A percentile compares a stretch with the other conserved stretches of the same genome.
Conservation (phyloP, 352 stramenopile genomes). For the Phytophthora boehmeriae region DNA sequence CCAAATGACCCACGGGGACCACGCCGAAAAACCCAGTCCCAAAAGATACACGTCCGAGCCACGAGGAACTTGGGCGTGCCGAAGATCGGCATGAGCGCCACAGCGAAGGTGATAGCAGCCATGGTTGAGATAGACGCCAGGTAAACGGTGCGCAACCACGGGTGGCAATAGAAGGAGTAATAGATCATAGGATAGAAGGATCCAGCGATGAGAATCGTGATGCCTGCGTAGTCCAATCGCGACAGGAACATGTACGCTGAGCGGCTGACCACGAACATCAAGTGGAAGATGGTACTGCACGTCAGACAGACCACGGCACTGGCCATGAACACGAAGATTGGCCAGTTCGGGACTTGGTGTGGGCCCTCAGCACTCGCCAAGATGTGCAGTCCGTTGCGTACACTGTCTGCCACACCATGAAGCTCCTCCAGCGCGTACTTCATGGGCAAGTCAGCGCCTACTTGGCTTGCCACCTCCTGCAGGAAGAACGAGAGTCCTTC, state of each 20-base stretch:
- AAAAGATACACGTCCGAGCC: slow-evolving; percentile 82
- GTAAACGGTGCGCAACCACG: slow-evolving; percentile 65
- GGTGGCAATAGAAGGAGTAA: slow-evolving; percentile 90
- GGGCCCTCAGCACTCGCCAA: slow-evolving; percentile 62
- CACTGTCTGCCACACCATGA: slow-evolving; percentile 70
- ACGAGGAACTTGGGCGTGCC: slow-evolving; percentile 73
- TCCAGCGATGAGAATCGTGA: slow-evolving; percentile 87
- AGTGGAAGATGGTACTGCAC: slow-evolving; percentile 83
- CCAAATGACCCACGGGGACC: slow-evolving; percentile 74
- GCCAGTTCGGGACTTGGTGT: slow-evolving; percentile 83
- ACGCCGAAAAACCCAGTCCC: slow-evolving; percentile 77
- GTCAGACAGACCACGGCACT: slow-evolving; percentile 84
- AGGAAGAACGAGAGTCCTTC: slow-evolving; percentile 76
- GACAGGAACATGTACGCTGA: slow-evolving; percentile 78
- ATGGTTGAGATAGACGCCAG: slow-evolving; percentile 71
- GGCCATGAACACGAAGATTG: slow-evolving; percentile 87
- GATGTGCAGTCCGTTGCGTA: slow-evolving; percentile 81
- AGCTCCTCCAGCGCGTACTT: slow-evolving; percentile 82
- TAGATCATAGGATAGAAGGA: slow-evolving; percentile 90
- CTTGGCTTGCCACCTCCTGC: slow-evolving; percentile 69
- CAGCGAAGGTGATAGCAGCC: slow-evolving; percentile 68
- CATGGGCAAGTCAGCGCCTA: slow-evolving; percentile 76
- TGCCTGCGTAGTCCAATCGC: slow-evolving; percentile 84
- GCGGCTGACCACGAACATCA: slow-evolving; percentile 85
- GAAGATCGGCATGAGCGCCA: slow-evolving; percentile 77